A percentile compares a stretch with the other conserved stretches of the same genome.
Conservation (phyloP, 2,329 filamentous ascomycete genomes). For the Blumeria hordei region DNA sequence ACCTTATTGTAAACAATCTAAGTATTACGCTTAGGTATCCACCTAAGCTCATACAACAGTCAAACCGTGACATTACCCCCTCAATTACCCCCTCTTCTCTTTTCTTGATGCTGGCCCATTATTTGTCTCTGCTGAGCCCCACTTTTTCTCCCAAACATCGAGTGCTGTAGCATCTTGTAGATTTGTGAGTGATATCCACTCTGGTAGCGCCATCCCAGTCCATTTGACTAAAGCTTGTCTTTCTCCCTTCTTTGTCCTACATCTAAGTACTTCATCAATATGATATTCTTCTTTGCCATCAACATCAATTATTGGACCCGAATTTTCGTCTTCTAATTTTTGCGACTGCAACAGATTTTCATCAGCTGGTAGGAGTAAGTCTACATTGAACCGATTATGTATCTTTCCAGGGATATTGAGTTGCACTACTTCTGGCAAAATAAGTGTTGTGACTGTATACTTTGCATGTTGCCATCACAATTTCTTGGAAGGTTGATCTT, state of each 20-base stretch:
- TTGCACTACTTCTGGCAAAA: not conserved
- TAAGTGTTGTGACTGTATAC: not conserved
- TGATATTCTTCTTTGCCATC: not conserved
- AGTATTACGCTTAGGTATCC: too few relatives aligned
- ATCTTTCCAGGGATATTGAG: not conserved
- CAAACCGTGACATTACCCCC: too few relatives aligned
- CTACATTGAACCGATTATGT: not conserved
- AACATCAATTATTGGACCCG: not conserved
- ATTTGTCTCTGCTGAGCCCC: not conserved
- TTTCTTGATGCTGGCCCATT: not conserved
- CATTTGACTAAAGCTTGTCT: not conserved
- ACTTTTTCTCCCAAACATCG: not conserved
- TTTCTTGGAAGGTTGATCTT: not conserved
- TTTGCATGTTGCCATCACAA: not conserved
- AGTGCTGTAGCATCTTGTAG: not conserved
- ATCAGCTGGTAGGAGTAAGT: not conserved
- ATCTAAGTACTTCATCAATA: not conserved
- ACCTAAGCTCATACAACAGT: too few relatives aligned
- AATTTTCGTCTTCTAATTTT: not conserved
- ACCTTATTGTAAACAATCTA: too few relatives aligned
- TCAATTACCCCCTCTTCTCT: too few relatives aligned
- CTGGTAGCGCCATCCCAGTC: not conserved
- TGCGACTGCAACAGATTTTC: not conserved
- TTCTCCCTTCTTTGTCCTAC: not conserved
- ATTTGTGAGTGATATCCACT: not conserved